These are phyloP conservation scores for Rhodomyrtus tomentosa DNA, from an alignment of 345 rosid genomes.

Conservation along the genomic window DNA sequence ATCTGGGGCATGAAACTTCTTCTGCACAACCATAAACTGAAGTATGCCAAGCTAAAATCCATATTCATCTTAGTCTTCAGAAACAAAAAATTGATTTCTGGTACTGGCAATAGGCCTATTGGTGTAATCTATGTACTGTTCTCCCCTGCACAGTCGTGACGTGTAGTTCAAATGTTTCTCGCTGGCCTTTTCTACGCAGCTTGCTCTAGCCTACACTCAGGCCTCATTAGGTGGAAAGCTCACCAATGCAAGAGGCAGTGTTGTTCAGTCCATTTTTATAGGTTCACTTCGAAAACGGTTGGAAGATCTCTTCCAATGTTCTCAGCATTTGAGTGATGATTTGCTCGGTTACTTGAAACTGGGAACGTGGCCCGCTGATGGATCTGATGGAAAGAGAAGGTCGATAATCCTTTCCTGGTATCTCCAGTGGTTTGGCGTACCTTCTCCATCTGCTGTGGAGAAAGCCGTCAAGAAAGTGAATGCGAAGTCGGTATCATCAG, in stretches of 20 bases:
- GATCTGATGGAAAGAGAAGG: conserved; percentile 17
- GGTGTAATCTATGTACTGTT: background rate
- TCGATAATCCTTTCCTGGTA: conserved; percentile 60
- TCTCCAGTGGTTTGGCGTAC: conserved; percentile 70
- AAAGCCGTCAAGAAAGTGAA: conserved; percentile 36
- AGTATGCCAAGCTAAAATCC: background rate
- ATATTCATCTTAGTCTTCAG: background rate
- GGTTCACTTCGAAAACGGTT: conserved; percentile 59
- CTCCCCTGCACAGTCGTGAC: background rate
- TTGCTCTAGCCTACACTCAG: conserved; percentile 70
- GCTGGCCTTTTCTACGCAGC: conserved; percentile 24
- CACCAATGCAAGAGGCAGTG: conserved; percentile 45
- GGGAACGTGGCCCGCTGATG: conserved; percentile 52
- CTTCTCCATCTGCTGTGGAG: conserved; percentile 42
- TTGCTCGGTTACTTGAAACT: conserved; percentile 35
- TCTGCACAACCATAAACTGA: background rate
- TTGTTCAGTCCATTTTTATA: conserved; percentile 57
- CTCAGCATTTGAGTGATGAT: conserved; percentile 23
- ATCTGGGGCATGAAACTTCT: background rate
- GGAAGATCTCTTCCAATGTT: conserved; percentile 47
- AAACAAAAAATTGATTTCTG: background rate
- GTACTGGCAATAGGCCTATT: background rate
- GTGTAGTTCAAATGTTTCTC: background rate
- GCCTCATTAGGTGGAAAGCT: conserved; percentile 62
- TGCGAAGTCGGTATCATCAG: conserved; percentile 15